Conservation (phyloP, 2,329 filamentous ascomycete genomes). For the Cladobotryum protrusum region DNA sequence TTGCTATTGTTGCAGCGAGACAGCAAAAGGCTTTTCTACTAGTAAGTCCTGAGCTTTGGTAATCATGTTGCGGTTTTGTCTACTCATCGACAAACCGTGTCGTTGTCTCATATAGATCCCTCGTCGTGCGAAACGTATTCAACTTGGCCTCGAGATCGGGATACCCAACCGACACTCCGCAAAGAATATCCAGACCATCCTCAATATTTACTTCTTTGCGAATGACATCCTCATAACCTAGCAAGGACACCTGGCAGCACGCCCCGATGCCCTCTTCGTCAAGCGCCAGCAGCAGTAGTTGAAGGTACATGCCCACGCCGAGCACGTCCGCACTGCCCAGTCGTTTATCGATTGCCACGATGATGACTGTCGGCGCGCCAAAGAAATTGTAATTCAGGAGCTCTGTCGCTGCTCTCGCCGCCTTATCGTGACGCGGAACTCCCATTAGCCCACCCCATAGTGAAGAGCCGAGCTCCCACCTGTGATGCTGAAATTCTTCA, state of each 20-base stretch:
- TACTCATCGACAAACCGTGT: no score
- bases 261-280: conserved; percentile 8
- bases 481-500: background rate
- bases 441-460: conserved; percentile 13
- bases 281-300: background rate
- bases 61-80: no score
- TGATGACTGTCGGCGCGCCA: conserved; percentile 12
- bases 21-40: no score
- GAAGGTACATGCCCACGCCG: no score
- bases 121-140: no score
- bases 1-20: no score
- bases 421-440: conserved; percentile 11
- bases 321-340: conserved; percentile 8
- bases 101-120: no score
- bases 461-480: conserved; percentile 13
- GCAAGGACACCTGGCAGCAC: conserved; percentile 5
- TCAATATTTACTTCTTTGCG: conserved; percentile 1
- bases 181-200: conserved; percentile 4
- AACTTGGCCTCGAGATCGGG: no score
- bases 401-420: conserved; percentile 7
- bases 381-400: conserved; percentile 16
- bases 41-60: no score
- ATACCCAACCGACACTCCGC: background rate
- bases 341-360: conserved; percentile 11
- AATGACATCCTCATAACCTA: conserved; percentile 3